Evolutionary conservation across 2,329 filamentous ascomycete genomes (phyloP).

Genomic region (Exophiala xenobiotica): DNA sequence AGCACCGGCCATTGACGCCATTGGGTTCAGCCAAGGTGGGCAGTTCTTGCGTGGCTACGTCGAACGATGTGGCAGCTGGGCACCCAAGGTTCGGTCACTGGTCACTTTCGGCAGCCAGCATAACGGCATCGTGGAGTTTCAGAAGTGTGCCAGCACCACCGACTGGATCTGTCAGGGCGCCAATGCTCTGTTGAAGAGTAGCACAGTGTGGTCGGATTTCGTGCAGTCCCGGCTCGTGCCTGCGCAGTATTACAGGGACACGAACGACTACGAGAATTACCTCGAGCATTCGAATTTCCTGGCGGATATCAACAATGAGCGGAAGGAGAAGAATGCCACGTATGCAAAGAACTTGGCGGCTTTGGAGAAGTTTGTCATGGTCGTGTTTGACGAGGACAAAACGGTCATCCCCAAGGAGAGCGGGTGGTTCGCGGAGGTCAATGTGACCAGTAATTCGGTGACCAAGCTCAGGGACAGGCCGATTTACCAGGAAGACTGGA

Average conservation of each 20-base stretch:
- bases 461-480: conserved; percentile 66
- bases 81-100: conserved; percentile 70
- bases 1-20: conserved; percentile 79
- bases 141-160: conserved; percentile 60
- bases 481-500: conserved; percentile 89
- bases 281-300: conserved; percentile 81
- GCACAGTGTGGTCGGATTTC: conserved; percentile 70
- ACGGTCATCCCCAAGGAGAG: conserved; percentile 88
- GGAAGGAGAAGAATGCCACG: conserved; percentile 65
- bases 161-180: conserved; percentile 83
- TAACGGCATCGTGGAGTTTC: conserved; percentile 85
- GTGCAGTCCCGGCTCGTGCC: conserved; percentile 82
- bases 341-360: conserved; percentile 70
- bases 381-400: conserved; percentile 81
- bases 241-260: conserved; percentile 89
- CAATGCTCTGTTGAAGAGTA: conserved; percentile 72
- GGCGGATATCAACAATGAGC: conserved; percentile 95
- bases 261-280: conserved; percentile 67
- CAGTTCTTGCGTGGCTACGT: conserved; percentile 92
- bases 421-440: conserved; percentile 86
- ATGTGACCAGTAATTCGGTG: conserved; percentile 61
- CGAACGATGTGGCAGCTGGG: conserved; percentile 71
- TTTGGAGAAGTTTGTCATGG: conserved; percentile 81
- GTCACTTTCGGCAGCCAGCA: conserved; percentile 90
- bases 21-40: conserved; percentile 94